These are phyloP conservation scores for Sporothrix sp. DNA, from an alignment of 2,329 filamentous ascomycete genomes.

Conservation along the genomic window DNA sequence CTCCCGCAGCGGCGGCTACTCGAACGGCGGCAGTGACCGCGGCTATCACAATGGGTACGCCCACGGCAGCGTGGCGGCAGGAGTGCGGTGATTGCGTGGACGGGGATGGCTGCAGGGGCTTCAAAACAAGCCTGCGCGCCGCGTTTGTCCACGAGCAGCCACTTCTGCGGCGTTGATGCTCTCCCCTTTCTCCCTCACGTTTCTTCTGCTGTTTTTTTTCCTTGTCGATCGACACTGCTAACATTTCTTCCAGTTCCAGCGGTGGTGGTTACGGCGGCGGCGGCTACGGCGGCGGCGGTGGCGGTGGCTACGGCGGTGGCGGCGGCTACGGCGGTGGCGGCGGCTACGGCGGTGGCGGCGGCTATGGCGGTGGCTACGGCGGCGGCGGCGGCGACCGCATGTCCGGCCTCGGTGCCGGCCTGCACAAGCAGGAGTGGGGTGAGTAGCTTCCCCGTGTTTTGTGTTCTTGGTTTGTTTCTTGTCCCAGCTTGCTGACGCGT, in stretches of 20 bases:
- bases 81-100: too few relatives aligned
- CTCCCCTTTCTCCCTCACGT: not conserved
- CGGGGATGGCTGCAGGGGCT: not conserved
- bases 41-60: conserved; percentile 19
- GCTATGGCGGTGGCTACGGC: conserved; percentile 28
- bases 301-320: not conserved
- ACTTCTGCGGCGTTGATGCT: too few relatives aligned
- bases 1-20: conserved; percentile 39
- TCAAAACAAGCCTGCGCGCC: not conserved
- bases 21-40: conserved; percentile 36
- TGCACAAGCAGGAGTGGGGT: conserved; percentile 89
- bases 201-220: not conserved
- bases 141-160: too few relatives aligned
- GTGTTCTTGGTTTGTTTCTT: not conserved
- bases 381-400: conserved; percentile 75
- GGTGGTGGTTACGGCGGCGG: conserved; percentile 27
- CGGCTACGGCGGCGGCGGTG: conserved; percentile 36
- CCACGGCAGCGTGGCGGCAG: too few relatives aligned
- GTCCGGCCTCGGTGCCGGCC: conserved; percentile 75
- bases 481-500: not conserved
- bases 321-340: conserved; percentile 19
- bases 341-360: conserved; percentile 26
- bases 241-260: not conserved
- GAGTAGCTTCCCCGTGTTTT: conserved; percentile 37
- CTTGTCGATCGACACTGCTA: conserved; percentile 4